phyloP scores from a whole-genome alignment of 2,329 filamentous ascomycete genomes.

The Aspergillus sp. region DNA sequence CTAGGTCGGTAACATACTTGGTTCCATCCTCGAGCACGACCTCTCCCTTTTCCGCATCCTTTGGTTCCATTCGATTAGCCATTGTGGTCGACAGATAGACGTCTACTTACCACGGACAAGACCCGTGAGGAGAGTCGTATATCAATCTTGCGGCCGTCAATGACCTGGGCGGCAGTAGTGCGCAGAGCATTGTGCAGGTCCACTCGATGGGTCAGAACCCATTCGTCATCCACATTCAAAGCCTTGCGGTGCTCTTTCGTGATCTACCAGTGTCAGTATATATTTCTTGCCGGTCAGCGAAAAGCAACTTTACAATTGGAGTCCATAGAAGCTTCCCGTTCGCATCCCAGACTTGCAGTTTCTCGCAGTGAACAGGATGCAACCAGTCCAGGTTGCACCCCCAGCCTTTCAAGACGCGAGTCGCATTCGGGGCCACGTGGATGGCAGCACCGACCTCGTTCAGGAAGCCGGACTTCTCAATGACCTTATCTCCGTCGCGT shows the following conservation, averaged over 20 bases:
- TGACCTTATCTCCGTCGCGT: constrained; percentile 3
- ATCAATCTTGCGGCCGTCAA: constrained; percentile 15
- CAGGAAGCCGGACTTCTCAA: constrained; percentile 25
- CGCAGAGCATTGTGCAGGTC: constrained; percentile 34
- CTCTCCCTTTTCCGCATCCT: constrained; percentile 18
- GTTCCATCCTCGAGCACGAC: constrained; percentile 26
- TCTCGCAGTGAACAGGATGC: constrained; percentile 8
- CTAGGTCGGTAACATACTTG: constrained; percentile 29
- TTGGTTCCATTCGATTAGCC: neutral
- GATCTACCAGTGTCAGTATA: constrained; percentile 2
- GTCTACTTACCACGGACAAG: constrained; percentile 20
- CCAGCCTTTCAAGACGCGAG: constrained; percentile 21
- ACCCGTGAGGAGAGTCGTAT: constrained; percentile 9
- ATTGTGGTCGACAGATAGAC: neutral
- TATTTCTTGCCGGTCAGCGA: neutral
- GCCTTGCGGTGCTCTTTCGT: constrained; percentile 5
- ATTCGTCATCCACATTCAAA: constrained; percentile 9
- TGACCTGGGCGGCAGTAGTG: constrained; percentile 17
- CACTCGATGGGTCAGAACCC: constrained; percentile 29
- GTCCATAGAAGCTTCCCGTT: neutral
- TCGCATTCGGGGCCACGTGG: constrained; percentile 27
- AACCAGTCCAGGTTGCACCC: constrained; percentile 19
- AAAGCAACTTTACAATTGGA: constrained; percentile 1
- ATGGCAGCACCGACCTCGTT: constrained; percentile 31
- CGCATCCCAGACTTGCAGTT: constrained; percentile 8